Evolutionary conservation across 495 filamentous ascomycete species (phyloP), one percentile per base, ranked within the genome.

Genomic region (Talaromyces ruber): DNA sequence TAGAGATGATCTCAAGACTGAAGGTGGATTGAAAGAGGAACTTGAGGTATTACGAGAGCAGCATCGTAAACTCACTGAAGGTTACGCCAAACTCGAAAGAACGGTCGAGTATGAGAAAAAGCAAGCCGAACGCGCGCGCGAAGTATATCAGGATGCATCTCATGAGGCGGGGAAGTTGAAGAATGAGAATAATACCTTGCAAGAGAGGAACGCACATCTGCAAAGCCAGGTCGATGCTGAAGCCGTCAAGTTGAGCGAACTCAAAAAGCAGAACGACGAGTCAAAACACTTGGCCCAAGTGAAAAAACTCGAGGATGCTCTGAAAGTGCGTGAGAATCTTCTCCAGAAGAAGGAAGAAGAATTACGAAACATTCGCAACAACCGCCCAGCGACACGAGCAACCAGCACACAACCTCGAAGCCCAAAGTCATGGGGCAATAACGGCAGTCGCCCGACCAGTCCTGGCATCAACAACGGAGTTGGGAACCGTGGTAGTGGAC

Each of bases 141-240:
- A 79, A 18, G 76, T 82, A 34, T 92, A 91, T 63, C 86, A 90
- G 58, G 74, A 78, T 34, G 84, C 86, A 0, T 88, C 86, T 14
- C 84, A 73, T 16, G 72, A 74, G 0, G 80, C 79, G 9, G 75
- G 72, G 16, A 80, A 84, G 43, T 71, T 82, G 18, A 69, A 69
- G 16, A 72, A 71, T 24, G 84, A 88, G 70, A 75, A 79, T 39
- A 69, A 75, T 11, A 71, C 71, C n/a, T 75, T 88, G 11, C 68
- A 74, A 37, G 67, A 66, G 9, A 73, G 77, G 39, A 79, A 84
- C 34, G 77, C 75, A 24, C 65, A 69, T 0, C 72, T 89, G 22
- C 72, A 76, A 56, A 76, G 72, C 11, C 80, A 78, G 58, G 82
- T 84, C 2, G 69, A 70, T 34, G 78, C 77, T 3, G 84, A 88